Evolutionary conservation across 768 basidiomycete species (phyloP).

Genomic region (Tulasnella sp.): DNA sequence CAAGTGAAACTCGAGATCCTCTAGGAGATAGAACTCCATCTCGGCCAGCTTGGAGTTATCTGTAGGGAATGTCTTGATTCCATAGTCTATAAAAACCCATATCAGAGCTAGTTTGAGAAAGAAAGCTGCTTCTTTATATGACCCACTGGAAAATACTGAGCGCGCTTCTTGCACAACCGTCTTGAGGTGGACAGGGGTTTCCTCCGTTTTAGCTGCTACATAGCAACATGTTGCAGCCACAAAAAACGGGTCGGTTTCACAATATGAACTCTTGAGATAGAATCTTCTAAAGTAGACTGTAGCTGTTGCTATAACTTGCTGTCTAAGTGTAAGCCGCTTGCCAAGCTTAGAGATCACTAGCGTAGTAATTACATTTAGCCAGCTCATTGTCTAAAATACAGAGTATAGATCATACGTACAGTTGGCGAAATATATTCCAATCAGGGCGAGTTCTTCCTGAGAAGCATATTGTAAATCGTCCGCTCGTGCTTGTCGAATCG

Average conservation of each 20-base stretch:
- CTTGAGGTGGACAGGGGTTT: slow-evolving; percentile 91
- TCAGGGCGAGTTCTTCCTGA: slow-evolving; percentile 65
- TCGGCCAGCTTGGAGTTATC: slow-evolving; percentile 90
- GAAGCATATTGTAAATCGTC: slow-evolving; percentile 71
- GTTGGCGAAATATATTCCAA: slow-evolving; percentile 82
- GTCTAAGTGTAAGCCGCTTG: slow-evolving; percentile 67
- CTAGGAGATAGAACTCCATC: slow-evolving; percentile 98
- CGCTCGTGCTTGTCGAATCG: slow-evolving; percentile 55
- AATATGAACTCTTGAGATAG: slow-evolving; percentile 89
- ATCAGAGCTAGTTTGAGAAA: not conserved
- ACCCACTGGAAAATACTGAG: slow-evolving; percentile 51
- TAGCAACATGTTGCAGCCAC: slow-evolving; percentile 91
- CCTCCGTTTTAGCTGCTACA: slow-evolving; percentile 94
- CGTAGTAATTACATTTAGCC: not conserved
- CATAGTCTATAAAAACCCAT: slow-evolving; percentile 39
- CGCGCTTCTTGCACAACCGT: slow-evolving; percentile 76
- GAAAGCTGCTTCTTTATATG: not conserved
- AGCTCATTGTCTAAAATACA: not conserved
- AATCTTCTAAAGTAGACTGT: slow-evolving; percentile 94
- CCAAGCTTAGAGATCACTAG: slow-evolving; percentile 78
- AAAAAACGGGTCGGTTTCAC: slow-evolving; percentile 89
- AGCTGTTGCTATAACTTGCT: slow-evolving; percentile 87
- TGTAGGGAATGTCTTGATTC: slow-evolving; percentile 64
- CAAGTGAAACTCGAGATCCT: slow-evolving; percentile 91
- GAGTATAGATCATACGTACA: slow-evolving; percentile 32